Base-by-base conservation (phyloP, 1,284 basidiomycete species). In the Ustilago xerochloae region DNA sequence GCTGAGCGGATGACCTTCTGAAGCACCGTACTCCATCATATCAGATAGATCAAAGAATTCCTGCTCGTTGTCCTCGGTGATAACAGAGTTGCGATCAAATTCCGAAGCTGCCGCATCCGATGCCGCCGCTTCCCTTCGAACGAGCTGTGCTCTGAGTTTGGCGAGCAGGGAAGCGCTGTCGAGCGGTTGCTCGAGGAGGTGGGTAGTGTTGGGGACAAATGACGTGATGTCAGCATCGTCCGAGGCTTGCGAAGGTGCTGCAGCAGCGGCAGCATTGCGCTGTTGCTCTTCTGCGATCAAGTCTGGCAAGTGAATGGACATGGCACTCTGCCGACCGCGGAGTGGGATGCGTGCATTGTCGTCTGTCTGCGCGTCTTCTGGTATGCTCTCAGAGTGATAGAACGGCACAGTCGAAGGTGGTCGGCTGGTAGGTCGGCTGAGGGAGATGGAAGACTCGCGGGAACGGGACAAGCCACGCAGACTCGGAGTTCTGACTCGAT, bases 31-130 rank as follows among this genome's bases (percentile, higher is more conserved):
- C 36, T 74, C 63, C 74, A 82, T 77, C 73, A 81, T 69, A 8
- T 79, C 81, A n/a, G 63, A 56, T 2, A 81, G 61, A 47, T 81
- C 78, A 15, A 79, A 67, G 52, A 76, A 74, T 28, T 81, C 79
- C n/a, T 64, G 54, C 18, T 62, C 72, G n/a, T 59, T 48, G 62
- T 70, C 67, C 15, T 75, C 72, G 24, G 56, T 35, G 9, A 56
- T 49, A 9, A 61, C 59, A 32, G 61, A 64, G 22, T 55, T 33
- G 15, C 65, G 65, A n/a, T 74, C 71, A 2, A 54, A 18, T 15
- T 73, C 70, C 16, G 68, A 65, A 15, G 48, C 56, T 6, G 64
- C 64, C 6, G 32, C 48, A 30, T 73, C 70, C 13, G 70, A 73
- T 18, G 64, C 70, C 1, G 70, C 70, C 20, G 70, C 70, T 24